These are phyloP conservation scores for Apiotrichum siamense DNA, from an alignment of 1,284 basidiomycete genomes.

Conservation along the genomic window DNA sequence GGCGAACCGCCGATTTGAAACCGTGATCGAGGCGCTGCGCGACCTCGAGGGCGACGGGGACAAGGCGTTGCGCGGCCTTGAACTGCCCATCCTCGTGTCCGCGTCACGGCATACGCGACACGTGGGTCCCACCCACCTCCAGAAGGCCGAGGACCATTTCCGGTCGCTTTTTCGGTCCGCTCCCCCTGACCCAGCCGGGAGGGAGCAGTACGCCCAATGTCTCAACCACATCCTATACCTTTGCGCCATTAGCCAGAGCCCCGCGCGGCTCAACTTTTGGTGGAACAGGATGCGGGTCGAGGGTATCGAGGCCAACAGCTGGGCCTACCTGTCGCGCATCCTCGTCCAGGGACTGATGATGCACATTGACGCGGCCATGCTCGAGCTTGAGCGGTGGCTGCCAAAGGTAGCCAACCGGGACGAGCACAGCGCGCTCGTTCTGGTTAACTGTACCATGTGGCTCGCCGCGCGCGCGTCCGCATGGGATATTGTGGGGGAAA, in stretches of 20 bases:
- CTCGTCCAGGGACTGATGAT: slow-evolving; percentile 8
- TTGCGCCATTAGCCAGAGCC: slow-evolving; percentile 20
- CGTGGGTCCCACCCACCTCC: slow-evolving; percentile 12
- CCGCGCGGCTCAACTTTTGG: slow-evolving; percentile 22
- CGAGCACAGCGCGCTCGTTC: slow-evolving; percentile 1
- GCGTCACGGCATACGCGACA: slow-evolving; percentile 1
- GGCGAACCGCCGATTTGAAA: slow-evolving; percentile 19
- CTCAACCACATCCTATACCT: slow-evolving; percentile 36
- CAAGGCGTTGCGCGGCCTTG: slow-evolving; percentile 12
- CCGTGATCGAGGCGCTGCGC: slow-evolving; percentile 20
- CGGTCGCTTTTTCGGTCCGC: slow-evolving; percentile 10
- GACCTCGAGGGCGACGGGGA: slow-evolving; percentile 14
- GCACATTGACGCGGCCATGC: slow-evolving; percentile 1
- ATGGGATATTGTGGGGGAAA: slow-evolving; percentile 55
- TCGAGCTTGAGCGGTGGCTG: slow-evolving; percentile 6
- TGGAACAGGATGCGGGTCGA: slow-evolving; percentile 19
- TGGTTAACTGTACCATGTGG: slow-evolving; percentile 52
- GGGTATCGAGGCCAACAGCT: slow-evolving; percentile 21
- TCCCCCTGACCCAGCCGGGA: slow-evolving; percentile 4
- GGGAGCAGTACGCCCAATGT: slow-evolving; percentile 15
- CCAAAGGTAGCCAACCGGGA: background rate
- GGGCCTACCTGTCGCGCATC: slow-evolving; percentile 19
- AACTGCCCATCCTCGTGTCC: slow-evolving; percentile 17
- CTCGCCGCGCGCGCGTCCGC: slow-evolving; percentile 46
- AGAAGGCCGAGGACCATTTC: slow-evolving; percentile 17